Evolutionary conservation across 2,329 filamentous ascomycete genomes (phyloP), one percentile per base, ranked within the genome.

Genomic region (Thelonectria olida): DNA sequence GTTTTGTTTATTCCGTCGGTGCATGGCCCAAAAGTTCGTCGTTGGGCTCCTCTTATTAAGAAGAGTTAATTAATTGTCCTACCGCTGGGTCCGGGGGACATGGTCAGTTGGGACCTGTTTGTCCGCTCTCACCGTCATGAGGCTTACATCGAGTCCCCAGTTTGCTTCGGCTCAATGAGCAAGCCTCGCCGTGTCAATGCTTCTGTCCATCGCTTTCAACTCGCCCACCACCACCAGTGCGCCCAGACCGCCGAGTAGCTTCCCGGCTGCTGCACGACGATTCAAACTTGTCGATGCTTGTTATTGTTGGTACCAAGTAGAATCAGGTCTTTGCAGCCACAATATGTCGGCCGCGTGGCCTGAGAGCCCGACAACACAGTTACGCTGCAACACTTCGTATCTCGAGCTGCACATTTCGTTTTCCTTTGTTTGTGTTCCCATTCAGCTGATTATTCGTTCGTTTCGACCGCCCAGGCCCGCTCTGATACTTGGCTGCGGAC

Each of bases 1-100:
- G 42, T 47, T 27, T 50, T 61, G 52, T 61, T 60, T 60, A 23
- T 55, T 52, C 51, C 41, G 22, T 39, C 20, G 47, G 47, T 23
- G 31, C 39, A 53, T 31, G 36, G 17, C 23, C 51, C 51, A 44
- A 55, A 51, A 47, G 45, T 61, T 48, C 58, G 41, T 23, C 7
- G 22, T 42, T 31, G 20, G 20, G 36, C 31, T 47, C 44, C n/a
- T 51, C 38, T 38, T 50, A 28, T 7, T 39, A 52, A 28, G 13
- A 23, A 51, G 52, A 41, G 45, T 45, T 55, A 34, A 50, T 55
- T 45, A 28, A 38, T 47, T 45, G 31, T 13, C 19, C 25, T 25
- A 19, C 47, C 36, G 38, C 23, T 31, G n/a, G n/a, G n/a, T n/a
- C n/a, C n/a, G n/a, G n/a, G n/a, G n/a, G n/a, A n/a, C n/a, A n/a